Conservation (phyloP, 768 basidiomycete genomes). For the Mrakia hoshinonis region DNA sequence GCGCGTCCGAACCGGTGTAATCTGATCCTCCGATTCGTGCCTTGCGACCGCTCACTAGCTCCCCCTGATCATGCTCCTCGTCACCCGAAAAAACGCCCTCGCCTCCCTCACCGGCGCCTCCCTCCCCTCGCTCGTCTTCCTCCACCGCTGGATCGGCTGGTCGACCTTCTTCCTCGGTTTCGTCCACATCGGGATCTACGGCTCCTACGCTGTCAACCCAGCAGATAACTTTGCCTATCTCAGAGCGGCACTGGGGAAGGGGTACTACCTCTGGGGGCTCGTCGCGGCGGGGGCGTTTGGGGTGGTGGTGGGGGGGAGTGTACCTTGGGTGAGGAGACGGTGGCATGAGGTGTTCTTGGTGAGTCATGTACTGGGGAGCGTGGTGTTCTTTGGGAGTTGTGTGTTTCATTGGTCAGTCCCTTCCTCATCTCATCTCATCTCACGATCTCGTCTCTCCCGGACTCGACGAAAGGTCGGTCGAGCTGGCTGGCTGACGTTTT, state of each 20-base stretch:
- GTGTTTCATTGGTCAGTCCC: no score
- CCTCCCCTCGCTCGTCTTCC: slow-evolving; percentile 2
- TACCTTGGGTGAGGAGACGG: background rate
- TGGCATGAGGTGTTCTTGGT: slow-evolving; percentile 19
- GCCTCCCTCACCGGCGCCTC: background rate
- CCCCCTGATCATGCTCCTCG: slow-evolving; percentile 5
- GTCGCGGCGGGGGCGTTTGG: background rate
- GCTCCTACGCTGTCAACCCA: background rate
- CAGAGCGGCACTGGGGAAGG: no score
- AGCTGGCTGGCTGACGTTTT: background rate
- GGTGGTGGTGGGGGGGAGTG: background rate
- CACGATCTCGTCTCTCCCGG: no score
- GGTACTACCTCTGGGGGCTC: background rate
- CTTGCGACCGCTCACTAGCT: no score
- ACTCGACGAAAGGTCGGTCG: no score
- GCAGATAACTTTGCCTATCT: no score
- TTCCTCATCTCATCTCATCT: background rate
- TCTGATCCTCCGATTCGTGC: no score
- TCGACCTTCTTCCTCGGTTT: slow-evolving; percentile 7
- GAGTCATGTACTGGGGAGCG: background rate
- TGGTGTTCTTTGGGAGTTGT: slow-evolving; percentile 14
- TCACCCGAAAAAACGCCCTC: background rate
- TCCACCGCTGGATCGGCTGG: slow-evolving; percentile 19
- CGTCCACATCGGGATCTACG: background rate
- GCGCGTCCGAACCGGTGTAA: no score